Percentiles rank a stretch among this genome's conserved stretches.
These are phyloP conservation scores for Bipolaris sorokiniana DNA, from an alignment of 2,329 filamentous ascomycete species.

Conservation along the genomic window DNA sequence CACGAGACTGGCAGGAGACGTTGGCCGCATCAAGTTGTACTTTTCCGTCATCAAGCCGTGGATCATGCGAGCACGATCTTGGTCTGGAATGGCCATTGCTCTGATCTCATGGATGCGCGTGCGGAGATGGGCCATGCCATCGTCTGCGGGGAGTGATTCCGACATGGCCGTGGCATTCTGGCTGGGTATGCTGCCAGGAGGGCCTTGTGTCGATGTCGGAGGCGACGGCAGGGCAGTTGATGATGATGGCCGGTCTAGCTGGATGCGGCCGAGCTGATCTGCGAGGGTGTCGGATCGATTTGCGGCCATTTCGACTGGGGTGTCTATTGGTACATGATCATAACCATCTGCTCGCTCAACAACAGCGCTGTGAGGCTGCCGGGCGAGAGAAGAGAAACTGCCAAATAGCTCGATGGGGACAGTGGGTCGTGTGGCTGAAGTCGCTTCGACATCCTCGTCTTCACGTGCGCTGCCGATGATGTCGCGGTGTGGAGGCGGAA, in stretches of 20 bases:
- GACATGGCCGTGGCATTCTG: constrained; percentile 41
- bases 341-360: constrained; percentile 31
- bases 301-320: constrained; percentile 40
- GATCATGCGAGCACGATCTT: constrained; percentile 58
- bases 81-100: constrained; percentile 51
- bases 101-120: constrained; percentile 57
- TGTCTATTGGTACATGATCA: constrained; percentile 35
- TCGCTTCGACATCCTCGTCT: constrained; percentile 11
- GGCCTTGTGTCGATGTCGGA: constrained; percentile 22
- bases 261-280: constrained; percentile 34
- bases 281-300: constrained; percentile 39
- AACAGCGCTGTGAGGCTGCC: constrained; percentile 31
- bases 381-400: constrained; percentile 32
- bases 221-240: constrained; percentile 36
- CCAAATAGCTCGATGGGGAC: constrained; percentile 25
- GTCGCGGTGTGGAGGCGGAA: constrained; percentile 14
- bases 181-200: constrained; percentile 13
- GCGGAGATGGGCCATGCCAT: constrained; percentile 57
- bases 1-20: constrained; percentile 48
- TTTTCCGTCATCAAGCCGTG: constrained; percentile 58
- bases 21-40: constrained; percentile 49
- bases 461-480: constrained; percentile 13
- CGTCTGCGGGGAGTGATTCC: constrained; percentile 55
- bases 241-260: constrained; percentile 32
- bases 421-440: constrained; percentile 12